Evolutionary conservation across 1,284 basidiomycete genomes (phyloP), one percentile per base, ranked within the genome.

Genomic region (Calocybe gambosa): DNA sequence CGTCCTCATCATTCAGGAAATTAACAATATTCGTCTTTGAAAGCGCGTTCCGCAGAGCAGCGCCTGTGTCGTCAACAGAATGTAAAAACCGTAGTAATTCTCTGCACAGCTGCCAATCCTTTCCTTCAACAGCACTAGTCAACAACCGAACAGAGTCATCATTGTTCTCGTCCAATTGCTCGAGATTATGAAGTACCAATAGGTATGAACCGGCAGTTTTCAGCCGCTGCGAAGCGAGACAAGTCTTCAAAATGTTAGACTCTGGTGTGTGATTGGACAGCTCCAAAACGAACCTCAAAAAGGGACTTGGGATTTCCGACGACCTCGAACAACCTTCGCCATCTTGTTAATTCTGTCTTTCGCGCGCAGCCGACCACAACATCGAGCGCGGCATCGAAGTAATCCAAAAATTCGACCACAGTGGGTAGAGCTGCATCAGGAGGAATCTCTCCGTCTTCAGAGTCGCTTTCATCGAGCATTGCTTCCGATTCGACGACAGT

Each of bases 291-390:
- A 60, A 88, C 88, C 72, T 96, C 93, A 60, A 97, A 97, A n/a
- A 99, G 71, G 1, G 77, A 72, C 57, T 91, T 84, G 0, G 96
- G 95, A 55, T 84, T 85, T 1, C 96, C 96, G 3, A 96, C 93
- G 13, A 90, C 77, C 46, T 82, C 82, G 61, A 99, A 99, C 19
- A 99, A 69, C 49, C 85, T 77, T 28, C 77, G 77, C 96, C 96
- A 99, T 39, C 89, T 71, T 5, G 89, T 85, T 58, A 95, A 81
- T 65, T 99, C 96, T 2, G 93, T 99, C 70, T 99, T 99, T 40
- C 96, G 76, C 6, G 96, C 96, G 60, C 95, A 98, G 5, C 89
- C 85, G 6, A 98, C 95, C 1, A 99, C 90, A 3, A 99, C 93
- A 50, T 96, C 90, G 44, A 98, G 70, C 3, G 88, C 80, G 43